Percentiles rank a stretch among this genome's conserved stretches.
Conservation (phyloP, 2,329 filamentous ascomycete genomes). For the Trichoderma sp. region DNA sequence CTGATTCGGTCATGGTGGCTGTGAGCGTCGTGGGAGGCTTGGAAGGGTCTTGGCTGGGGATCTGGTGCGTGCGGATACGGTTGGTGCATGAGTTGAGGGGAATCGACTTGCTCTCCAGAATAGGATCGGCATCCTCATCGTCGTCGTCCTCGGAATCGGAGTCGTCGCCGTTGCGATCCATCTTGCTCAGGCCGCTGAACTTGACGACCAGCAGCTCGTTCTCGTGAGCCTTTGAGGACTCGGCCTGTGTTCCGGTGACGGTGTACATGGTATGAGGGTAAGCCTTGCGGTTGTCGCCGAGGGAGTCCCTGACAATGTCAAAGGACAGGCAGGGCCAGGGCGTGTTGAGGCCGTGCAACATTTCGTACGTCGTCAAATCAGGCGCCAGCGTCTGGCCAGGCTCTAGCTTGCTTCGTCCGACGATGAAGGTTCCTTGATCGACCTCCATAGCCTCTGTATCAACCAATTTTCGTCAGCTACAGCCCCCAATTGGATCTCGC, state of each 20-base stretch:
- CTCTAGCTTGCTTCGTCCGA: slow-evolving; percentile 86
- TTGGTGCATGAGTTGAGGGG: slow-evolving; percentile 86
- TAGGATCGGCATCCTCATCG: slow-evolving; percentile 77
- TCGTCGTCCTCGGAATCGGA: slow-evolving; percentile 70
- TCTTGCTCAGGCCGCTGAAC: slow-evolving; percentile 84
- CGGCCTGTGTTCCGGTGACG: slow-evolving; percentile 91
- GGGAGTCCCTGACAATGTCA: slow-evolving; percentile 79
- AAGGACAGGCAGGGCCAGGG: slow-evolving; percentile 98
- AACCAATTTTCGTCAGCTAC: neutral
- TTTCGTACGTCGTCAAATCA: slow-evolving; percentile 92
- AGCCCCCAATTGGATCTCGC: neutral
- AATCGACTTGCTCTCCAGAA: slow-evolving; percentile 89
- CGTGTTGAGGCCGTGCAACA: slow-evolving; percentile 91
- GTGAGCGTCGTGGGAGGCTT: slow-evolving; percentile 77
- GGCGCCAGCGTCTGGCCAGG: slow-evolving; percentile 88
- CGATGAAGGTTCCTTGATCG: slow-evolving; percentile 92
- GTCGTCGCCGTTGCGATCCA: slow-evolving; percentile 67
- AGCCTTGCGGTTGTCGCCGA: slow-evolving; percentile 86
- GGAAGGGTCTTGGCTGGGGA: slow-evolving; percentile 66
- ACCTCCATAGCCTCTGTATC: slow-evolving; percentile 77
- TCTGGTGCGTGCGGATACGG: slow-evolving; percentile 84
- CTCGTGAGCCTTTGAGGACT: slow-evolving; percentile 68
- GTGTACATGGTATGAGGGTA: slow-evolving; percentile 96
- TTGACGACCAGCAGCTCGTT: slow-evolving; percentile 97
- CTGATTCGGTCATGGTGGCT: slow-evolving; percentile 88